These are phyloP conservation scores for Melanomma pulvis-pyrius DNA, from an alignment of 495 filamentous ascomycete genomes.

Conservation along the genomic window DNA sequence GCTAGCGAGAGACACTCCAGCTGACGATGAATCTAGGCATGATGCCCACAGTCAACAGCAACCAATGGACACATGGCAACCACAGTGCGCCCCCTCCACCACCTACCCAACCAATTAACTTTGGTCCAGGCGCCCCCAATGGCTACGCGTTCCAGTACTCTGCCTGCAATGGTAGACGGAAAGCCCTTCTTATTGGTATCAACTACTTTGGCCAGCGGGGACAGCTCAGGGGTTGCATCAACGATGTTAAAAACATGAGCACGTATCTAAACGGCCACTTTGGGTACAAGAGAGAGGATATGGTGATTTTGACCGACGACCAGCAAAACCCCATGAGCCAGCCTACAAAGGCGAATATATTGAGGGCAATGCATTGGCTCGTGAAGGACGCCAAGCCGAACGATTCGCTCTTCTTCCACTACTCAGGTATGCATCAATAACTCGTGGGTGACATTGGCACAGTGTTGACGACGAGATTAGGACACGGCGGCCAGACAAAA, in stretches of 20 bases:
- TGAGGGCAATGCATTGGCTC: constrained; percentile 98
- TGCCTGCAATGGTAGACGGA: constrained; percentile 84
- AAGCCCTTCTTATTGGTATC: constrained; percentile 93
- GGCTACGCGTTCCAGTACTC: constrained; percentile 89
- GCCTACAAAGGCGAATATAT: constrained; percentile 92
- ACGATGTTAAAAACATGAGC: constrained; percentile 98
- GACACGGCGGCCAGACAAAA: constrained; percentile 95
- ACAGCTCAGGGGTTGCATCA: constrained; percentile 93
- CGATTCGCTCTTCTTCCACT: constrained; percentile 98
- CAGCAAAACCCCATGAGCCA: constrained; percentile 97
- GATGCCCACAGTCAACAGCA: constrained; percentile 36
- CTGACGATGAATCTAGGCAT: constrained; percentile 21
- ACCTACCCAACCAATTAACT: constrained; percentile 63
- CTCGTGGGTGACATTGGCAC: not conserved
- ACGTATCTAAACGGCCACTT: constrained; percentile 87
- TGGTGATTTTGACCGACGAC: constrained; percentile 97
- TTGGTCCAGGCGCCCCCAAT: constrained; percentile 76
- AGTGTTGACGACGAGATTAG: constrained; percentile 47
- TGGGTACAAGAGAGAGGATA: constrained; percentile 92
- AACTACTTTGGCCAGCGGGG: constrained; percentile 96
- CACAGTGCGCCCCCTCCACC: constrained; percentile 59
- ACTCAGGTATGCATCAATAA: constrained; percentile 70
- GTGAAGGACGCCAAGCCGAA: constrained; percentile 93
- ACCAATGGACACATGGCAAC: constrained; percentile 37
- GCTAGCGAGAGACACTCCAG: not conserved